Base-by-base conservation (phyloP, 1,284 basidiomycete genomes). In the Peniophora sp. region DNA sequence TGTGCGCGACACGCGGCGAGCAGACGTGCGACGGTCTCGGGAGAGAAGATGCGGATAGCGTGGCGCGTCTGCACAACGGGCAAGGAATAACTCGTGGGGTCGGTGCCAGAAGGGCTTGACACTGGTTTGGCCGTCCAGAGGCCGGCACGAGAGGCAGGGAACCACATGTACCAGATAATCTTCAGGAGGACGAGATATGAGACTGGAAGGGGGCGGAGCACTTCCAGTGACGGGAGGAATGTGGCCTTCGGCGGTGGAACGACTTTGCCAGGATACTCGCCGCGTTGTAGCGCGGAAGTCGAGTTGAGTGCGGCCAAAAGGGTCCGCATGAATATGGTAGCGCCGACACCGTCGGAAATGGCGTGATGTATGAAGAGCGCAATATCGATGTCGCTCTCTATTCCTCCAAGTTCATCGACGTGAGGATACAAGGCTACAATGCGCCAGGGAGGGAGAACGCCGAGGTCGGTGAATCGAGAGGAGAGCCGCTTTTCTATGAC, bases 311-410 rank as follows among this genome's bases (percentile, higher is more conserved):
- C 50, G 5, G 47, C 24, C 17, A 45, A 47, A 3, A 54, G 47
- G 24, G 24, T 24, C 17, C 24, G 47, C n/a, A 48, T 46, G 42
- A 54, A 51, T 8, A 47, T 48, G 36, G n/a, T 12, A 3, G 50
- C 41, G 24, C 47, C 32, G 23, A 35, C 36, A 36, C 52, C 52
- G 24, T 54, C 52, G n/a, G 50, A 42, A 17, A 54, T 47, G 35
- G 45, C 39, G 36, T 52, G 53, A 24, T 54, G 51, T 10, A 52
- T 32, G 51, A 52, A 54, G 3, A 54, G 22, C 15, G 51, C 48
- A n/a, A 54, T 24, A 34, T 54, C 52, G 17, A 51, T 24, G 32
- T 54, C 52, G 17, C 48, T 34, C 18, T 22, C 44, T 20, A 20
- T 8, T 2, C 20, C 20, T 8, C 14, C 5, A 9, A 12, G 12